These are phyloP conservation scores for Trichoderma pleuroti DNA, from an alignment of 2,329 filamentous ascomycete genomes.

Conservation along the genomic window DNA sequence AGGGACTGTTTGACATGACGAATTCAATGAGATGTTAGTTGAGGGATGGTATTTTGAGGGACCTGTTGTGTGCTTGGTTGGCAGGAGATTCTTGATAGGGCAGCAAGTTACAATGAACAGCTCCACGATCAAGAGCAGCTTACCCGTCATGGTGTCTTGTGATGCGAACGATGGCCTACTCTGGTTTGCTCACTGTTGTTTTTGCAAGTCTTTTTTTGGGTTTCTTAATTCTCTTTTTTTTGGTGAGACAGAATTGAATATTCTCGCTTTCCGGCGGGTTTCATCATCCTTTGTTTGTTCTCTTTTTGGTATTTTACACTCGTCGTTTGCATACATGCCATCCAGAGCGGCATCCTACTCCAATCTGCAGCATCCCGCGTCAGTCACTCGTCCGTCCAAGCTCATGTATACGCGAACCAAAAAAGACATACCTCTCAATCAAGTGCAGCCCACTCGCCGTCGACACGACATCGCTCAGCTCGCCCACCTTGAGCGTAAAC, in stretches of 20 bases:
- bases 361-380: not conserved
- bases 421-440: slow-evolving; percentile 73
- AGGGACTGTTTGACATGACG: not conserved
- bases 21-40: not conserved
- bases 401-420: not conserved
- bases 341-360: not conserved
- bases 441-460: slow-evolving; percentile 92
- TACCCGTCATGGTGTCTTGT: not conserved
- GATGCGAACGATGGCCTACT: not conserved
- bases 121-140: not conserved
- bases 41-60: not conserved
- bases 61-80: not conserved
- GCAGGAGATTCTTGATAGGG: not conserved
- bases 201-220: not conserved
- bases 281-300: not conserved
- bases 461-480: slow-evolving; percentile 84
- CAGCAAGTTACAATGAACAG: not conserved
- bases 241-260: not conserved
- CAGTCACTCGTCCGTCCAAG: not conserved
- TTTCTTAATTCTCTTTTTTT: not conserved
- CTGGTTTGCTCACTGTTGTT: not conserved
- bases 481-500: slow-evolving; percentile 80
- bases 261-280: not conserved
- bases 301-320: not conserved
- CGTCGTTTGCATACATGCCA: not conserved